Evolutionary conservation across 371 early-diverging fungal genomes (phyloP).

Genomic region (Phascolomyces articulosus): DNA sequence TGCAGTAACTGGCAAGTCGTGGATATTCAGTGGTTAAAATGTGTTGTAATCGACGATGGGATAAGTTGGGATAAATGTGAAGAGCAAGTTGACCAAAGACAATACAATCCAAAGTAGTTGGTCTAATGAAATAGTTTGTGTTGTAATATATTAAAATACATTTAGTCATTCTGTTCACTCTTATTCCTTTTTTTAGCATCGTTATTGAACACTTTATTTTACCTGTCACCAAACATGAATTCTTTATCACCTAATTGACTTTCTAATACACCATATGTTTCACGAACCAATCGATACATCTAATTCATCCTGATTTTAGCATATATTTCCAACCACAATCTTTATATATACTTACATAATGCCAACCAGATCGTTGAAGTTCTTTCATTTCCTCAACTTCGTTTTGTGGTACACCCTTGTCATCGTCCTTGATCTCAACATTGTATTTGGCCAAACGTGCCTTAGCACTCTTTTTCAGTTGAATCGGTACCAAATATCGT

Average conservation of each 20-base stretch:
- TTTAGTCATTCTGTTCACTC: too few species aligned
- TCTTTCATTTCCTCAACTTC: slow-evolving; percentile 55
- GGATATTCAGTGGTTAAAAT: slow-evolving; percentile 64
- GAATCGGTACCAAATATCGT: slow-evolving; percentile 62
- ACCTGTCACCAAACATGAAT: slow-evolving; percentile 71
- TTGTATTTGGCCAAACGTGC: slow-evolving; percentile 55
- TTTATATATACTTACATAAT: slow-evolving; percentile 31
- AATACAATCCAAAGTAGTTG: slow-evolving; percentile 68
- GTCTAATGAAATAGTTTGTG: too few species aligned
- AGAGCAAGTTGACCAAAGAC: slow-evolving; percentile 72
- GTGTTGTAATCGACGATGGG: slow-evolving; percentile 63
- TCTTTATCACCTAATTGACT: slow-evolving; percentile 60
- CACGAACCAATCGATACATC: slow-evolving; percentile 60
- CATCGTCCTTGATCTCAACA: slow-evolving; percentile 44
- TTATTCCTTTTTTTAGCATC: too few species aligned
- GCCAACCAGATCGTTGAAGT: slow-evolving; percentile 48
- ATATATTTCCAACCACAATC: background rate
- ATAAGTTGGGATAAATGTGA: slow-evolving; percentile 65
- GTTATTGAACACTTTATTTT: slow-evolving; percentile 8
- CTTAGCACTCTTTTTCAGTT: slow-evolving; percentile 58
- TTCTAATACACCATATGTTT: slow-evolving; percentile 60
- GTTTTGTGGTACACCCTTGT: slow-evolving; percentile 40
- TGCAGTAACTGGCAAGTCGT: slow-evolving; percentile 57
- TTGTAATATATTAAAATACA: too few species aligned
- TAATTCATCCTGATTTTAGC: slow-evolving; percentile 14